Percentiles rank a stretch among this genome's conserved stretches.
Conservation (phyloP, 108 stramenopile species). For the Licmophora abbreviata region DNA sequence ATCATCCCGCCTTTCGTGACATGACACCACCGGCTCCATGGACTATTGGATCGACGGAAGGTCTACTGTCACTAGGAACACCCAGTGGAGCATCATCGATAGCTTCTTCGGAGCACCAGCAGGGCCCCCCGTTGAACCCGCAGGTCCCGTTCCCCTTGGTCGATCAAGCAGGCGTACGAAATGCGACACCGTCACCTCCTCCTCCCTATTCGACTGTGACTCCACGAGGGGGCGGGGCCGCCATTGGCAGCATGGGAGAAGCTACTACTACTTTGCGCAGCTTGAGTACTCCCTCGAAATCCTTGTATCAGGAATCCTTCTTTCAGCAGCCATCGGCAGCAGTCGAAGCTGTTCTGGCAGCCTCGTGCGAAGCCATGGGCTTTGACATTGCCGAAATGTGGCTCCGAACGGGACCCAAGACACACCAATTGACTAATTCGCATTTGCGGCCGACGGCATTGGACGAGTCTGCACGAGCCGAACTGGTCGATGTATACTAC, state of each 20-base stretch:
- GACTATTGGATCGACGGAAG: conserved; percentile 43
- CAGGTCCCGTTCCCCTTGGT: conserved; percentile 9
- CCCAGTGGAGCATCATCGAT: conserved; percentile 22
- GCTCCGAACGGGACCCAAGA: conserved; percentile 88
- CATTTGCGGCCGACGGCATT: conserved; percentile 76
- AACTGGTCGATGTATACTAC: conserved; percentile 86
- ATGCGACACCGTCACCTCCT: conserved; percentile 2
- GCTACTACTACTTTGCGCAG: conserved; percentile 9
- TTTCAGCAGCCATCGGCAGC: conserved; percentile 43
- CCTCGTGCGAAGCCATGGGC: conserved; percentile 70
- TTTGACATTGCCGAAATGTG: conserved; percentile 94
- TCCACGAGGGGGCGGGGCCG: conserved; percentile 7
- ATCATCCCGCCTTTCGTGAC: background rate
- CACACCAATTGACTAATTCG: conserved; percentile 83
- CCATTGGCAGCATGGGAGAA: conserved; percentile 18
- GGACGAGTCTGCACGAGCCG: conserved; percentile 60
- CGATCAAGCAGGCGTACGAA: conserved; percentile 19
- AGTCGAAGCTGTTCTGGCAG: conserved; percentile 67
- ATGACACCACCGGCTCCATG: conserved; percentile 23
- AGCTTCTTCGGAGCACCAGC: conserved; percentile 3
- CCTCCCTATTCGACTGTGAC: background rate
- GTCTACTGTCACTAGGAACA: conserved; percentile 35
- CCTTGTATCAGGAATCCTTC: conserved; percentile 38
- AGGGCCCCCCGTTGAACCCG: conserved; percentile 2
- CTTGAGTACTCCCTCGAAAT: conserved; percentile 13